A percentile compares a stretch with the other conserved stretches of the same genome.
phyloP scores from a whole-genome alignment of 768 basidiomycete species.

The Pholiota microspora region DNA sequence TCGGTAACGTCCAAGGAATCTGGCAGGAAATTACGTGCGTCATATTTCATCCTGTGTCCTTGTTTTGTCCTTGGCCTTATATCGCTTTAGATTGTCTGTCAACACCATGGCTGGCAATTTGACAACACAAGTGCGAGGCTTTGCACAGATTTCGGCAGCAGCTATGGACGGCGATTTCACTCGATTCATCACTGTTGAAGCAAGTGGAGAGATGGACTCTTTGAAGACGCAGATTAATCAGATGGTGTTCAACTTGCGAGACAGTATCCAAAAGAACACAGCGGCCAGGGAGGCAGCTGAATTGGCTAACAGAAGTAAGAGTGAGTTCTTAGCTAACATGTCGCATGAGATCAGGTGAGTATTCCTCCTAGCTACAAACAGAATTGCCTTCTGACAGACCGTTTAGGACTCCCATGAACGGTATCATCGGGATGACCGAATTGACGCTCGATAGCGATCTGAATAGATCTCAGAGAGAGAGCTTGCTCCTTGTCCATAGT shows the following conservation, averaged over 20 bases:
- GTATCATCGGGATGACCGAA: slow-evolving; percentile 99
- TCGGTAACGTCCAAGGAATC: slow-evolving; percentile 94
- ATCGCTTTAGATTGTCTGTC: slow-evolving; percentile 90
- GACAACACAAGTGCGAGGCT: slow-evolving; percentile 98
- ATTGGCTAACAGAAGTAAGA: slow-evolving; percentile 95
- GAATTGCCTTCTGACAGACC: not conserved
- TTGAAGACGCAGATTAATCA: slow-evolving; percentile 99
- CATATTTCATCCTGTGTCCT: too few species aligned
- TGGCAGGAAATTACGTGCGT: slow-evolving; percentile 98
- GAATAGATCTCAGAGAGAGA: slow-evolving; percentile 92
- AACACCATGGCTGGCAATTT: slow-evolving; percentile 97
- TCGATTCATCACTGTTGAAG: slow-evolving; percentile 98
- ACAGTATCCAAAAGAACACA: slow-evolving; percentile 98
- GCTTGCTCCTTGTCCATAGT: slow-evolving; percentile 91
- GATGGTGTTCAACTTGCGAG: slow-evolving; percentile 97
- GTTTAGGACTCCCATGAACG: slow-evolving; percentile 95
- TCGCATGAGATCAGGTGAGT: slow-evolving; percentile 90
- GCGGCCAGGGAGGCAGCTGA: slow-evolving; percentile 97
- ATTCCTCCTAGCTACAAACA: not conserved
- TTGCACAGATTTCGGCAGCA: slow-evolving; percentile 97
- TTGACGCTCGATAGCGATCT: slow-evolving; percentile 95
- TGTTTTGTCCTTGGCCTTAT: too few species aligned
- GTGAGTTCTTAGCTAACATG: slow-evolving; percentile 99
- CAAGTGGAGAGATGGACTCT: slow-evolving; percentile 98
- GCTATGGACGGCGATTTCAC: slow-evolving; percentile 99